Evolutionary conservation across 805 yeast species (phyloP).

Genomic region (Yarrowia divulgata): DNA sequence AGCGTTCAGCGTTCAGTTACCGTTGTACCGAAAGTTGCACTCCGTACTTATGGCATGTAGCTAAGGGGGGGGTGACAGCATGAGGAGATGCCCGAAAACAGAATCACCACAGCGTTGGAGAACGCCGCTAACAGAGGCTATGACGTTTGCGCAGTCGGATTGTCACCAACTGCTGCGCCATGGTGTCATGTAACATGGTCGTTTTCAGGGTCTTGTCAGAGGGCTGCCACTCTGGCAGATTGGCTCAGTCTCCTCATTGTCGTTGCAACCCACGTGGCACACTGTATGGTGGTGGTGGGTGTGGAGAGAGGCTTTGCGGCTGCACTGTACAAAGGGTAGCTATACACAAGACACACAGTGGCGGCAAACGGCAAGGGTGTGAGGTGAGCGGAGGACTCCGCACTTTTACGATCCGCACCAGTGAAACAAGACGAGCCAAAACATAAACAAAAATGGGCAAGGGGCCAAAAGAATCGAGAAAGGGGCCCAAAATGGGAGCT

Average conservation of each 20-base stretch:
- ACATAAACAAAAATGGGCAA: conserved; percentile 12
- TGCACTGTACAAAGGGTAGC: conserved; percentile 15
- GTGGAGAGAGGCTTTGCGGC: not conserved
- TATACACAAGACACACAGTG: not conserved
- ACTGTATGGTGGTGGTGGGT: conserved; percentile 1
- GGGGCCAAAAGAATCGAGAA: conserved; percentile 8
- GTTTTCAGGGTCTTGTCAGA: no score
- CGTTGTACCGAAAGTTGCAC: no score
- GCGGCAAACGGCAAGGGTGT: conserved; percentile 4
- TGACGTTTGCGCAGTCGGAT: not conserved
- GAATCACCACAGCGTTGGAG: not conserved
- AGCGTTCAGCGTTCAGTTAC: not conserved
- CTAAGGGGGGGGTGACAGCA: not conserved
- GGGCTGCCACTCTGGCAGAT: not conserved
- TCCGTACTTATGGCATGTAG: conserved; percentile 12
- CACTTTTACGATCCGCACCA: conserved; percentile 28
- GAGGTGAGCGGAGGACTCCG: conserved; percentile 10
- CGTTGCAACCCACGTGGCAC: conserved; percentile 18
- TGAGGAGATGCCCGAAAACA: not conserved
- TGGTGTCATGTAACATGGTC: no score
- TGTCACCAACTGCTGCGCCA: not conserved
- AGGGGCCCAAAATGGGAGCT: conserved; percentile 13
- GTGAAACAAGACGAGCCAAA: conserved; percentile 18
- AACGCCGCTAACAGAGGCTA: not conserved
- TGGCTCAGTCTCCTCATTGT: not conserved